These are phyloP conservation scores for Gnomoniopsis smithogilvyi DNA, from an alignment of 2,329 filamentous ascomycete genomes.

Conservation along the genomic window DNA sequence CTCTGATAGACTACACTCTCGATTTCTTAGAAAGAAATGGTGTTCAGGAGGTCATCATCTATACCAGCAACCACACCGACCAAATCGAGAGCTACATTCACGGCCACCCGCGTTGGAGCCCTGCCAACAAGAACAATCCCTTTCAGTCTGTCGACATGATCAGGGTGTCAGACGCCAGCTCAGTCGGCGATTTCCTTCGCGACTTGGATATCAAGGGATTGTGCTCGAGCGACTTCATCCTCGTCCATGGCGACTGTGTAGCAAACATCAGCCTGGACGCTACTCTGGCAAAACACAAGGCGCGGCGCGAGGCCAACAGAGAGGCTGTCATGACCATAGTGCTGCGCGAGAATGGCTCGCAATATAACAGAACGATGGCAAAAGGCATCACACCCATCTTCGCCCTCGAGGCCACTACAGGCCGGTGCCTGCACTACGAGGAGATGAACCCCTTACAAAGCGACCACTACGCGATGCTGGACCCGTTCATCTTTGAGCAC, in stretches of 20 bases:
- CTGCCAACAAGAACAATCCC: constrained; percentile 51
- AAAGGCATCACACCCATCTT: constrained; percentile 78
- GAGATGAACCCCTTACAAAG: constrained; percentile 72
- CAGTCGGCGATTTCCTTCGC: constrained; percentile 89
- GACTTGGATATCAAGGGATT: constrained; percentile 84
- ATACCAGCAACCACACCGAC: constrained; percentile 83
- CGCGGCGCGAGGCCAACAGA: constrained; percentile 77
- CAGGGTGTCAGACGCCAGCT: constrained; percentile 76
- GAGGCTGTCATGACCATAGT: constrained; percentile 99
- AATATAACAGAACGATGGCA: constrained; percentile 71
- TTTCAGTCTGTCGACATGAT: constrained; percentile 83
- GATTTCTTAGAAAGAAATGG: constrained; percentile 94
- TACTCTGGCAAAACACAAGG: constrained; percentile 74
- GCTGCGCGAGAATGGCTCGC: constrained; percentile 69
- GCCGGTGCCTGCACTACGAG: constrained; percentile 89
- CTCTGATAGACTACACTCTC: constrained; percentile 95
- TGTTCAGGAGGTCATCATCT: constrained; percentile 91
- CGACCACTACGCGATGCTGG: constrained; percentile 67
- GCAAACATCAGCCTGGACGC: constrained; percentile 83
- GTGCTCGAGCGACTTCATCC: constrained; percentile 85
- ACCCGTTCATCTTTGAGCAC: constrained; percentile 72
- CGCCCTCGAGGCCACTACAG: constrained; percentile 74
- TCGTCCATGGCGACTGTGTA: constrained; percentile 90
- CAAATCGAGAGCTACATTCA: constrained; percentile 85
- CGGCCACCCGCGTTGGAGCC: constrained; percentile 69